Evolutionary conservation across 2,329 filamentous ascomycete genomes (phyloP).

Genomic region (Sclerotinia spermophila): DNA sequence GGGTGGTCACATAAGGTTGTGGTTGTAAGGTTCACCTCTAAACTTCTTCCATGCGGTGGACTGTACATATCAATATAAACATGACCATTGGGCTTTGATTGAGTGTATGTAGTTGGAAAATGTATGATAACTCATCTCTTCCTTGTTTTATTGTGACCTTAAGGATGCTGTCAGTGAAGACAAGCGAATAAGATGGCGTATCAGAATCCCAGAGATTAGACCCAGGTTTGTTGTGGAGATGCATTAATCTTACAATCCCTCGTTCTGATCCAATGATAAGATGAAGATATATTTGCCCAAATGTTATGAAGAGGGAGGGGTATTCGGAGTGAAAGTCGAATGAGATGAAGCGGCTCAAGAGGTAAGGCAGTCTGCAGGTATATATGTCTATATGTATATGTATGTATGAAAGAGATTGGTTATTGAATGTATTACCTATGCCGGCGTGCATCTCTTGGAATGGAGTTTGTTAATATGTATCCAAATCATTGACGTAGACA

Average conservation of each 20-base stretch:
- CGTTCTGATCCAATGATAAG: neutral
- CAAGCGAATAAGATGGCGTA: conserved; percentile 4
- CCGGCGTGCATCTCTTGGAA: neutral
- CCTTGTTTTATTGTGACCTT: neutral
- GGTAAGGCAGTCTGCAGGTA: neutral
- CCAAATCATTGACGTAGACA: neutral
- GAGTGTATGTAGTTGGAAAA: neutral
- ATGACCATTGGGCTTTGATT: neutral
- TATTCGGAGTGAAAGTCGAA: neutral
- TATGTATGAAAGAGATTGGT: neutral
- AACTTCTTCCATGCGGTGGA: neutral
- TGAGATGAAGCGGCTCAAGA: neutral
- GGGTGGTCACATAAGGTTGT: neutral
- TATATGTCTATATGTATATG: no score
- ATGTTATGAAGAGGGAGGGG: neutral
- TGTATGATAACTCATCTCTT: neutral
- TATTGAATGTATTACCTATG: neutral
- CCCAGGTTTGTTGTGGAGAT: conserved; percentile 6
- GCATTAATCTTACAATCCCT: conserved; percentile 8
- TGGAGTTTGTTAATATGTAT: neutral
- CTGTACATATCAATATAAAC: neutral
- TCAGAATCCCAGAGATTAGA: conserved; percentile 1
- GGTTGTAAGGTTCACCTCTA: neutral
- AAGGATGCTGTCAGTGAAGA: conserved; percentile 1
- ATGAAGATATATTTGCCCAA: conserved; percentile 12